Evolutionary conservation across 352 stramenopile genomes (phyloP), one percentile per base, ranked within the genome.

Genomic region (Globisporangium paroecandrum): DNA sequence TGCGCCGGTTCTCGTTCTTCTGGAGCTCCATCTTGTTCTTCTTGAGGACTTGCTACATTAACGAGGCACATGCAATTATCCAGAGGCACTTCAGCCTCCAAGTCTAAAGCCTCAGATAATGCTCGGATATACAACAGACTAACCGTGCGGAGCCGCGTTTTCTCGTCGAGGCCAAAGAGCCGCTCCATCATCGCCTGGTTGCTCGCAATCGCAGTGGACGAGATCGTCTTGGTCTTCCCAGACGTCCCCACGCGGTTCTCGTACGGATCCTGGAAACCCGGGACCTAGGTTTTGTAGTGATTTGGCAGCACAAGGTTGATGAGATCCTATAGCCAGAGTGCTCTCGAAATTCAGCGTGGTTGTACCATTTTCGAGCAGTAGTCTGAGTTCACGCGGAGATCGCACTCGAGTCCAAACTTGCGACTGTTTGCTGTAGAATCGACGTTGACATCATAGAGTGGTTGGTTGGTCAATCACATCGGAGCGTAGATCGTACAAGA

Each of bases 11-110:
- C 24, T 93, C 85, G 38, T 78, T 83, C 60, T 94, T 94, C 64
- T 90, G 82, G 1, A 89, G 59, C 65, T 94, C 83, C 54, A 89
- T 73, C 53, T 91, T 91, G 73, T 90, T 91, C 59, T 92, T 94
- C 68, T 92, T 94, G 29, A 90, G 77, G 58, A 89, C 71, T 85
- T 90, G 82, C 81, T 90, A 62, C 29, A 9, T 22, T n/a, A 32
- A 15, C 22, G 49, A 34, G 6, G 0, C 15, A 41, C 0, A 62
- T 25, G 57, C 12, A 41, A 32, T 34, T 2, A 36, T 7, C 18
- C 22, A 60, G 18, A 34, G 18, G 15, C 6, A 46, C 55, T 43
- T 20, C 15, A 43, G 13, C 9, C 18, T 49, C n/a, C 55, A 27
- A 60, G 34, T 25, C 15, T 20, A 22, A 70, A 34, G 55, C 41